A percentile compares a stretch with the other conserved stretches of the same genome.
These are phyloP conservation scores for Fusarium euwallaceae DNA, from an alignment of 2,329 filamentous ascomycete species.

Conservation along the genomic window DNA sequence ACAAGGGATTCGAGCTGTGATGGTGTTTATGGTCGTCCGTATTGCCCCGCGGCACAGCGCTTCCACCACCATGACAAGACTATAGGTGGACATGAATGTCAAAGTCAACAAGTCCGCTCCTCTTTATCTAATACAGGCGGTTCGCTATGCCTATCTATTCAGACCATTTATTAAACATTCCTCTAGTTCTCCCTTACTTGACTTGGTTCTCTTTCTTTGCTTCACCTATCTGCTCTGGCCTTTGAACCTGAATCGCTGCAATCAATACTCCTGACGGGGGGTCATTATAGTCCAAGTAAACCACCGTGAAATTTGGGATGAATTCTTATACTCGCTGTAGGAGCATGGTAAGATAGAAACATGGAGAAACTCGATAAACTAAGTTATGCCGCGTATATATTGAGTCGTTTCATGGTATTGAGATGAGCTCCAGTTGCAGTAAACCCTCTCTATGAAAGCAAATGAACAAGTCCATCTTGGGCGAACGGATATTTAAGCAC, in stretches of 20 bases:
- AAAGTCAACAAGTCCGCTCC: not conserved
- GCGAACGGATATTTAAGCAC: not conserved
- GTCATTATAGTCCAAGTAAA: not conserved
- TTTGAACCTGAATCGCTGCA: not conserved
- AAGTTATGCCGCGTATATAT: not conserved
- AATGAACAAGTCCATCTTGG: not conserved
- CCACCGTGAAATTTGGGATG: not conserved
- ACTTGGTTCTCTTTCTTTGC: not conserved
- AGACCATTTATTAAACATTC: not conserved
- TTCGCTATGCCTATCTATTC: not conserved
- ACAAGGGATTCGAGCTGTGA: not conserved
- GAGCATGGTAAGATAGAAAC: not conserved
- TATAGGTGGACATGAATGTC: no score
- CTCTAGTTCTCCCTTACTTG: not conserved
- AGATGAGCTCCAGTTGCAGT: not conserved
- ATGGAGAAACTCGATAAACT: not conserved
- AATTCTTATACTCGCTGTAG: not conserved
- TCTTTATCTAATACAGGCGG: not conserved
- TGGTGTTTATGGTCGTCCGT: not conserved
- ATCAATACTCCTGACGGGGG: not conserved
- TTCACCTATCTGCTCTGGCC: not conserved
- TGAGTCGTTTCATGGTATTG: not conserved
- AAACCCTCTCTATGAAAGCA: not conserved
- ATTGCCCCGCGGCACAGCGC: not conserved
- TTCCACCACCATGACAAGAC: no score